Evolutionary conservation across 352 stramenopile genomes (phyloP).

Genomic region (Globisporangium sylvaticum): DNA sequence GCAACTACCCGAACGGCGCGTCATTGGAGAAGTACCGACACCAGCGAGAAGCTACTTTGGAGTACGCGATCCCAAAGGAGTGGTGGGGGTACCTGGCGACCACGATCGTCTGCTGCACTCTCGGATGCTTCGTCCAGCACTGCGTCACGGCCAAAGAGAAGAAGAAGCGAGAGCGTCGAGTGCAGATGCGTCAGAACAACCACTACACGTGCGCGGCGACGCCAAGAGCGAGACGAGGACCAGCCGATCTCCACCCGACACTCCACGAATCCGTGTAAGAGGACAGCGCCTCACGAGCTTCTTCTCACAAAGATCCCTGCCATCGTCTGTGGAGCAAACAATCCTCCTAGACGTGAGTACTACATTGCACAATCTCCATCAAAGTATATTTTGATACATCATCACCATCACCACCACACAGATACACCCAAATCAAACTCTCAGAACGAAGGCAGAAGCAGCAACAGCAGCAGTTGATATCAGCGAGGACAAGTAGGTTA

Average conservation of each 20-base stretch:
- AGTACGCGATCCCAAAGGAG: conserved; percentile 15
- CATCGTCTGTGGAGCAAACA: neutral
- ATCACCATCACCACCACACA: neutral
- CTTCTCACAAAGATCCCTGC: neutral
- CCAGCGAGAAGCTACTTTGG: neutral
- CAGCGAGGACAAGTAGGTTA: neutral
- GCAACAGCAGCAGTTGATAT: neutral
- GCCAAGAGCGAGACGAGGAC: neutral
- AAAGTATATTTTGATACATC: neutral
- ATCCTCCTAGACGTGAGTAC: neutral
- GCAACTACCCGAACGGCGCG: conserved; percentile 25
- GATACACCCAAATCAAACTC: neutral
- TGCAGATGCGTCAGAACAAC: neutral
- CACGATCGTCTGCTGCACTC: conserved; percentile 19
- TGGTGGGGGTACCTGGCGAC: conserved; percentile 32
- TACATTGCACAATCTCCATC: neutral
- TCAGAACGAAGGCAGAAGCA: neutral
- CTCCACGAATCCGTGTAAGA: neutral
- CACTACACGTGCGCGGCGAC: conserved; percentile 2
- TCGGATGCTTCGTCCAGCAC: conserved; percentile 28
- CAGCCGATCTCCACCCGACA: neutral
- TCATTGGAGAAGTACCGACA: conserved; percentile 12
- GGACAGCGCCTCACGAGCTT: neutral
- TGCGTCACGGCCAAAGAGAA: neutral
- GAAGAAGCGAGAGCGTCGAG: neutral